Base-by-base conservation (phyloP, 345 rosid genomes). In the Corymbia maculata region DNA sequence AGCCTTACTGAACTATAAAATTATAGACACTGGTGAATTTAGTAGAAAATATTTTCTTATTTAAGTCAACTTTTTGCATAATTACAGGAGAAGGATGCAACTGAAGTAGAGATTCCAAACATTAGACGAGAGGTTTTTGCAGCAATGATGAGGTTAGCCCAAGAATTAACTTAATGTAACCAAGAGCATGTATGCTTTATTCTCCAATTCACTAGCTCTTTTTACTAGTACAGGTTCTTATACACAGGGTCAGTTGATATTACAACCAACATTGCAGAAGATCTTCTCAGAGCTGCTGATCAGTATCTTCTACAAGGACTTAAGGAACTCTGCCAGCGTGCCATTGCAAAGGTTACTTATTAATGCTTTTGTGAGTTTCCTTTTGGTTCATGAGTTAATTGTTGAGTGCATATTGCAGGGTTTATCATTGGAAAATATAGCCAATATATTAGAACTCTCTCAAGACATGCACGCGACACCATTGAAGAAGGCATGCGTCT, bases 231-330 rank as follows among this genome's bases (percentile, higher is more conserved):
- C 93, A 96, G 99, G 94, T 97, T 95, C 92, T 95, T 95, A 88
- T 97, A 97, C 92, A 95, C 99, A 3, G 98, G 99, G 90, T 95
- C 98, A n/a, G 96, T 96, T 16, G 95, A 95, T 92, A 93, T 97
- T 89, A 92, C 95, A 12, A 91, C 91, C 79, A 96, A 94, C 86
- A 94, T 96, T 87, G 94, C 99, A 53, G 95, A 97, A 94, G 99
- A 96, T 95, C 96, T 97, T 86, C 96, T 97, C 28, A 93, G 98
- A 94, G 99, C 98, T 85, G 99, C 99, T 42, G 99, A 97, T 90
- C 99, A 57, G 4, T 24, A 57, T 57, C 64, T 57, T 9, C 24
- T 57, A 4, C n/a, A 57, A 57, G 64, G 5, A 57, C n/a, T 57
- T 24, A 57, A 57, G 64, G 2, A n/a, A 57, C 13, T 57, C 4